These are phyloP conservation scores for Corynespora cassiicola DNA, from an alignment of 2,329 filamentous ascomycete species.

Conservation along the genomic window DNA sequence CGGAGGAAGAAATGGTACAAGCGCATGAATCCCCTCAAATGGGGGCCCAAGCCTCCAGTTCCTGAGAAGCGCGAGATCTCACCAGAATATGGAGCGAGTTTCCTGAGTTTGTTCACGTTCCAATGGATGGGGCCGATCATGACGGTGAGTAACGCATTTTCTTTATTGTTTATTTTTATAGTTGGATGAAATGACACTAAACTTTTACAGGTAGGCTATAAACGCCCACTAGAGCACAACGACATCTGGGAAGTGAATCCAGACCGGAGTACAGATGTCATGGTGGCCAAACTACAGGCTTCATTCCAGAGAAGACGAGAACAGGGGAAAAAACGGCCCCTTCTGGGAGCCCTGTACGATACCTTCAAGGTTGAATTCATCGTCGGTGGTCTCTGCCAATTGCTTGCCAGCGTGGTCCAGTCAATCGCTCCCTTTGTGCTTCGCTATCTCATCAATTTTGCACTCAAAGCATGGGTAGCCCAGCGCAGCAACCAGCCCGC, in stretches of 20 bases:
- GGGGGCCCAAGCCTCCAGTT: slow-evolving; percentile 60
- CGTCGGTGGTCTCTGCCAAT: slow-evolving; percentile 78
- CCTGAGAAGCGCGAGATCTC: slow-evolving; percentile 63
- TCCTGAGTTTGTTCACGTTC: slow-evolving; percentile 80
- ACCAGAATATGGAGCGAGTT: slow-evolving; percentile 74
- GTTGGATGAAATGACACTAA: slow-evolving; percentile 1
- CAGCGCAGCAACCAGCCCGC: slow-evolving; percentile 57
- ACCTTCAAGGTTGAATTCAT: slow-evolving; percentile 86
- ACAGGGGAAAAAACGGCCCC: slow-evolving; percentile 73
- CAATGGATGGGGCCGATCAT: slow-evolving; percentile 92
- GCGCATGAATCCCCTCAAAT: slow-evolving; percentile 56
- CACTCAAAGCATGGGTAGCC: slow-evolving; percentile 78
- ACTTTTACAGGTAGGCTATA: slow-evolving; percentile 74
- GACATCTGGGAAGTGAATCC: slow-evolving; percentile 94
- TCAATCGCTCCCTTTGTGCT: slow-evolving; percentile 85
- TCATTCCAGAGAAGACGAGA: slow-evolving; percentile 74
- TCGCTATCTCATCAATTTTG: slow-evolving; percentile 85
- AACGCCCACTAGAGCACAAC: slow-evolving; percentile 78
- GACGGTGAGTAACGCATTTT: slow-evolving; percentile 44
- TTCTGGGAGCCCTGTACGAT: slow-evolving; percentile 84
- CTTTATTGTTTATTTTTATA: slow-evolving; percentile 1
- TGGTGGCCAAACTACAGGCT: slow-evolving; percentile 70
- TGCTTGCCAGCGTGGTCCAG: slow-evolving; percentile 73
- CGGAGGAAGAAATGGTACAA: slow-evolving; percentile 67
- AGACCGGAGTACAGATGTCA: slow-evolving; percentile 71